Evolutionary conservation across 2,329 filamentous ascomycete species (phyloP).

Genomic region (Sclerotinia glacialis): DNA sequence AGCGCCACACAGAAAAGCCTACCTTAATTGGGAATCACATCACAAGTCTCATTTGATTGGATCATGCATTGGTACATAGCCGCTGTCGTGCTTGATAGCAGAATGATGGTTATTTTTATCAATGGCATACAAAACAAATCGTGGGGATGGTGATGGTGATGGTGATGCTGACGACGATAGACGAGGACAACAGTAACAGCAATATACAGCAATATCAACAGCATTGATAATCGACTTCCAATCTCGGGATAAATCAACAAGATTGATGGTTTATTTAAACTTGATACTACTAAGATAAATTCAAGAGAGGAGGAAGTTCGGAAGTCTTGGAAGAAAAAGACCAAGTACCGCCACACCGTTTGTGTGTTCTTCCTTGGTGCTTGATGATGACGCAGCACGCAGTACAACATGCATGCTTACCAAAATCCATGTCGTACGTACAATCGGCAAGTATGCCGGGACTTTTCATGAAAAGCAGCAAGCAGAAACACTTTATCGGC

Average conservation of each 20-base stretch:
- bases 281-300: not conserved
- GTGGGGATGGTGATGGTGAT: not conserved
- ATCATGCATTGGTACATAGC: slow-evolving; percentile 2
- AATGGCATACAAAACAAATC: not conserved
- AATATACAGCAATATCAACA: not conserved
- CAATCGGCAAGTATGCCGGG: slow-evolving; percentile 21
- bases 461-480: slow-evolving; percentile 16
- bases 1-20: slow-evolving; percentile 14
- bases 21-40: not conserved
- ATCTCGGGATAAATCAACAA: not conserved
- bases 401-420: slow-evolving; percentile 13
- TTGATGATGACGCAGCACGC: slow-evolving; percentile 23
- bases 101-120: not conserved
- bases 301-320: too few species aligned
- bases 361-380: slow-evolving; percentile 1
- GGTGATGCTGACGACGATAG: not conserved
- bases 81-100: not conserved
- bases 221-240: not conserved
- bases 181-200: not conserved
- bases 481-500: slow-evolving; percentile 17
- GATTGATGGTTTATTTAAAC: not conserved
- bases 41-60: not conserved
- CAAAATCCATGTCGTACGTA: slow-evolving; percentile 14
- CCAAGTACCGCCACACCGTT: slow-evolving; percentile 22
- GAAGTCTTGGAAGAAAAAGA: not conserved